Percentiles rank a stretch among this genome's conserved stretches.
phyloP scores from a whole-genome alignment of 2,329 filamentous ascomycete genomes.

The Samsoniella hepiali region DNA sequence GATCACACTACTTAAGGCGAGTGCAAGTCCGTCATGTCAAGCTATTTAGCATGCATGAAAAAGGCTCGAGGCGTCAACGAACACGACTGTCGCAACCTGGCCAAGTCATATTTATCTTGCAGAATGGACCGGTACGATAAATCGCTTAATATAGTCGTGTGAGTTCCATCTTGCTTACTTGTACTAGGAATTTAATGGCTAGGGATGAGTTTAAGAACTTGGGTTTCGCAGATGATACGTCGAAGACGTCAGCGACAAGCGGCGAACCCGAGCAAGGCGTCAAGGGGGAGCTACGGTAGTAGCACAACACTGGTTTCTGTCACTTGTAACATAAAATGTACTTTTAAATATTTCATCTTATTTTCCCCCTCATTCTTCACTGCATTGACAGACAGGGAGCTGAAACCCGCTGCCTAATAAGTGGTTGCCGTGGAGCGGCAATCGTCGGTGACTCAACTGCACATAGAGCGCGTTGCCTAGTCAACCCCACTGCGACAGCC shows the following conservation, averaged over 20 bases:
- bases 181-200: conserved; percentile 88
- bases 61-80: conserved; percentile 81
- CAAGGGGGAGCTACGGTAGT: conserved; percentile 39
- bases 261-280: conserved; percentile 31
- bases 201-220: conserved; percentile 93
- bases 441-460: not conserved
- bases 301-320: conserved; percentile 10
- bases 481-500: conserved; percentile 24
- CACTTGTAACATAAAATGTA: conserved; percentile 2
- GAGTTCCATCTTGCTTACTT: not conserved
- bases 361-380: not conserved
- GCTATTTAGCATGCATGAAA: conserved; percentile 85
- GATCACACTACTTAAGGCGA: conserved; percentile 57
- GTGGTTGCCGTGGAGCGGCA: conserved; percentile 8
- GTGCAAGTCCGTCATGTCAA: conserved; percentile 84
- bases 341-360: not conserved
- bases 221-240: conserved; percentile 56
- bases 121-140: conserved; percentile 82
- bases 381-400: not conserved
- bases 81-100: conserved; percentile 76
- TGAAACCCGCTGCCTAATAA: not conserved
- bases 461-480: conserved; percentile 26
- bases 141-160: not conserved
- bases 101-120: conserved; percentile 85
- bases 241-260: conserved; percentile 23